Evolutionary conservation across 2,329 filamentous ascomycete species (phyloP).

Genomic region (Amylocarpus encephaloides): DNA sequence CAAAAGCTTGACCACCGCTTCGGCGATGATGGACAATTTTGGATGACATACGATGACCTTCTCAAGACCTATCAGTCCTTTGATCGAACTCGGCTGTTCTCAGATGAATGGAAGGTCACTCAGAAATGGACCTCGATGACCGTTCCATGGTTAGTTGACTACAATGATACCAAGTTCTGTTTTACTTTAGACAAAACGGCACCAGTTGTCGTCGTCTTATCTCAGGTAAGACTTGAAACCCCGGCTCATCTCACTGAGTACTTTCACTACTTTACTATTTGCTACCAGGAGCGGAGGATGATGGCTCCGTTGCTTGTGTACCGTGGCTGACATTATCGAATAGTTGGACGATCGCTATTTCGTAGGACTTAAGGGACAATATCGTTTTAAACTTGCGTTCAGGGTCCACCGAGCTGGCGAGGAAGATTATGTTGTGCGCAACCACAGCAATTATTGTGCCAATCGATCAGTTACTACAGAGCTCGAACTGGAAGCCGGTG

Average conservation of each 20-base stretch:
- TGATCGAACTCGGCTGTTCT: conserved; percentile 56
- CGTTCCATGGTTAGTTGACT: conserved; percentile 54
- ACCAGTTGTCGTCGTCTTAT: conserved; percentile 52
- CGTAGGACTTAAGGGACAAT: conserved; percentile 53
- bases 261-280: too few relatives aligned
- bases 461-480: conserved; percentile 52
- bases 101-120: conserved; percentile 51
- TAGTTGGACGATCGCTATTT: conserved; percentile 58
- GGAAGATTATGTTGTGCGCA: conserved; percentile 54
- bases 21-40: conserved; percentile 56
- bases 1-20: conserved; percentile 54
- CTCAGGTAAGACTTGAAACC: conserved; percentile 44
- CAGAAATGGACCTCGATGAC: conserved; percentile 55
- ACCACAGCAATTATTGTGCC: conserved; percentile 48
- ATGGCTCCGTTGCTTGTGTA: too few relatives aligned
- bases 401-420: conserved; percentile 45
- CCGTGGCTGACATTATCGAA: not conserved
- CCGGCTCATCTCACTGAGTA: too few relatives aligned
- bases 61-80: conserved; percentile 54
- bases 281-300: too few relatives aligned
- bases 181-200: conserved; percentile 49
- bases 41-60: conserved; percentile 57
- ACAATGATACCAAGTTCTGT: conserved; percentile 54
- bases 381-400: conserved; percentile 40
- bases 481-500: conserved; percentile 48